Base-by-base conservation (phyloP, 495 filamentous ascomycete genomes). In the Penicillium ochrochloron region DNA sequence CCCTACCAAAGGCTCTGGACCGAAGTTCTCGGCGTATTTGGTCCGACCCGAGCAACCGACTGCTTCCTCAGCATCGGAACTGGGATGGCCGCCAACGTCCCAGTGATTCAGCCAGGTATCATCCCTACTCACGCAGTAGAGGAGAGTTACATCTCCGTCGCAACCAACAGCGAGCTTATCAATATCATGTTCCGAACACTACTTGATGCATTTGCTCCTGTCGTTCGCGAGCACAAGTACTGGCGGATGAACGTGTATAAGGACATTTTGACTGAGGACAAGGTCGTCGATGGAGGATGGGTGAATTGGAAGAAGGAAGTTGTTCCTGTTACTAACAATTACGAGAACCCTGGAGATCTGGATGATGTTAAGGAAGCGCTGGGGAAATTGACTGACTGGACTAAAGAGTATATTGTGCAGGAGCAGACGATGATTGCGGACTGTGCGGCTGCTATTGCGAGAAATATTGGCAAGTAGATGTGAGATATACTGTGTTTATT, bases 31-130 rank as follows among this genome's bases (percentile, higher is more conserved):
- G 27, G 51, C 23, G 51, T 62, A 2, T 66, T 50, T 19, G 64
- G 64, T 12, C 64, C 58, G 11, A 37, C 59, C 19, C 41, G 63
- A 15, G 59, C 48, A 12, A 57, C 64, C 3, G 60, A 59, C 37
- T 66, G 64, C 37, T 66, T 66, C 59, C 59, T 66, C 10, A 66
- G 59, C 54, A 66, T 66, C 50, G 64, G 64, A 27, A 66, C 64
- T 1, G 64, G 64, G 0, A 62, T 66, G 51, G 51, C 59, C 14
- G 27, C 59, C 19, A 62, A 66, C 25, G 35, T 15, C 2, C 37
- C 64, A 3, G 53, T 66, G 1, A 21, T 44, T 9, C 51, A 58
- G n/a, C 64, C 64, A 10, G 59, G 59, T 2, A 41, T 66, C 11
- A 29, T 34, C 23, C 41, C 42, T 6, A 21, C 29, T 19, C 52